phyloP scores from a whole-genome alignment of 1,284 basidiomycete genomes.

The Puccinia hordei region DNA sequence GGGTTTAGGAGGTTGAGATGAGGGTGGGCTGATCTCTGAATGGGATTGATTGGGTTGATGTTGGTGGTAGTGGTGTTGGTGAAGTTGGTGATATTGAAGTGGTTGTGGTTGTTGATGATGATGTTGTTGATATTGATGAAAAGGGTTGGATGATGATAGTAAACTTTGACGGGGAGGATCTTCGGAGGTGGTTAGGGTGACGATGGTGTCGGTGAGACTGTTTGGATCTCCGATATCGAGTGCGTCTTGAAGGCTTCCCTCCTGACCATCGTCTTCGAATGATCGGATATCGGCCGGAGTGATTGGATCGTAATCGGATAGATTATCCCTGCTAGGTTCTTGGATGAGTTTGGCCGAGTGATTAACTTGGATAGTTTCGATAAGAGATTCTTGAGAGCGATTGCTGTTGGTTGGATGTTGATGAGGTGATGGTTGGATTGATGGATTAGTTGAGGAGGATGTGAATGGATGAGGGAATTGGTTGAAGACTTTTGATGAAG shows the following conservation, averaged over 20 bases:
- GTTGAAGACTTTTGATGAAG: conserved; percentile 40
- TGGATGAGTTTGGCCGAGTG: neutral
- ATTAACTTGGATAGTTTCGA: conserved; percentile 10
- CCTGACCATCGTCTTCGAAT: conserved; percentile 47
- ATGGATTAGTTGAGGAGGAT: conserved; percentile 1
- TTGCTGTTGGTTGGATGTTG: neutral
- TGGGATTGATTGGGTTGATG: neutral
- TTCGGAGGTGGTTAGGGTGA: conserved; percentile 11
- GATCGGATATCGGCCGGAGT: conserved; percentile 23
- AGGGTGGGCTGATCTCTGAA: neutral
- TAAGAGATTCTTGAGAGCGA: neutral
- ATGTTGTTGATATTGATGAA: neutral
- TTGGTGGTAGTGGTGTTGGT: neutral
- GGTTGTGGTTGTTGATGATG: neutral
- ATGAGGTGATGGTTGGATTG: neutral
- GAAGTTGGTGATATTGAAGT: neutral
- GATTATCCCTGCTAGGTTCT: neutral
- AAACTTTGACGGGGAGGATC: conserved; percentile 12
- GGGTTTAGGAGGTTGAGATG: conserved; percentile 6
- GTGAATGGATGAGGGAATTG: conserved; percentile 25
- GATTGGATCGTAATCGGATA: conserved; percentile 29
- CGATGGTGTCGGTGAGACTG: conserved; percentile 16
- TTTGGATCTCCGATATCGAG: conserved; percentile 28
- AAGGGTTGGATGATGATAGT: neutral
- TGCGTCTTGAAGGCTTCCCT: conserved; percentile 41